Base-by-base conservation (phyloP, 371 early-diverging fungal species). In the Mortierella sp. region DNA sequence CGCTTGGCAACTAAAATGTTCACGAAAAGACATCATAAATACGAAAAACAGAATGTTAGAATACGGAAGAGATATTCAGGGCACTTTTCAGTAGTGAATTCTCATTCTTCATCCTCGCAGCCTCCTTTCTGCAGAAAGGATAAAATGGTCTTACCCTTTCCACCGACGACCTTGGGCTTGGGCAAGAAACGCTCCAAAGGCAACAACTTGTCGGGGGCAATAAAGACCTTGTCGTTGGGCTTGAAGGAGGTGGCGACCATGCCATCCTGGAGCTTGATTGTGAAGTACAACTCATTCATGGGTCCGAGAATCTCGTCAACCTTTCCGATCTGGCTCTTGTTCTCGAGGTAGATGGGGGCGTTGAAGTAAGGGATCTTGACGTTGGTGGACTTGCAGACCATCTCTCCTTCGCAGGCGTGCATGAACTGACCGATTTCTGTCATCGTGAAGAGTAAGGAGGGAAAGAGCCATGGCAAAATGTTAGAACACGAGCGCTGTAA, bases 261-360 rank as follows among this genome's bases (percentile, higher is more conserved):
- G 60, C 97, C 97, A 52, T 96, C 96, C 78, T 92, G 90, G 63
- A 96, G 87, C 88, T 97, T 97, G 60, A 99, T 96, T 28, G 98
- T 97, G 79, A 99, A 97, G 79, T 88, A 95, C 27, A 98, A 94
- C 81, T 99, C 96, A 83, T 96, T 97, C 81, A 99, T 87, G 44
- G 97, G 97, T 43, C 99, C 99, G 30, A 99, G 89, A 65, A 99
- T 98, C 83, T 99, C 99, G 70, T 99, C 99, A n/a, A 99, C 97
- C 79, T 98, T 98, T 70, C 99, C 99, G 76, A 99, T 97, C 81
- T 94, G 96, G 44, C 93, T 91, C 87, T 99, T 98, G 89, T 97
- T 97, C 78, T 95, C 93, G 56, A 97, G 87, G 85, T 90, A 97
- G 58, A 99, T 95, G 47, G 97, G 97, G 4, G 99, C 97, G 81